phyloP scores from a whole-genome alignment of 305 asterid genomes.

The Fraxinus angustifolia region DNA sequence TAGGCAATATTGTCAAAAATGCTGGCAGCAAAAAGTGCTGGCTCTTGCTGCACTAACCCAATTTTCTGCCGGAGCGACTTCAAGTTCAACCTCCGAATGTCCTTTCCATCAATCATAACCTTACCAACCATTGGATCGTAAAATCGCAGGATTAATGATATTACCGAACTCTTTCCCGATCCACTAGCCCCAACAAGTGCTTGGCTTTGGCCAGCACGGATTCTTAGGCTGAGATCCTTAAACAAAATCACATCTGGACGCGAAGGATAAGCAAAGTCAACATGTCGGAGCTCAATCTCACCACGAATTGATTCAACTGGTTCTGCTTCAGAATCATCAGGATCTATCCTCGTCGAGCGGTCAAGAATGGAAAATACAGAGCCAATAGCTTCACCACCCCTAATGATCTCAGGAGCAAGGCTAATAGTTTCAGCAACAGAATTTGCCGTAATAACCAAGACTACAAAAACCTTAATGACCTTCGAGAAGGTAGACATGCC shows the following conservation, averaged over 20 bases:
- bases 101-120: slow-evolving; percentile 95
- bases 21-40: slow-evolving; percentile 86
- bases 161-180: slow-evolving; percentile 89
- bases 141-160: slow-evolving; percentile 75
- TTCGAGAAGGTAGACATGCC: slow-evolving; percentile 85
- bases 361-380: slow-evolving; percentile 86
- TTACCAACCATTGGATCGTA: slow-evolving; percentile 81
- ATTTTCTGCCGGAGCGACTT: slow-evolving; percentile 74
- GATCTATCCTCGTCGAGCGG: slow-evolving; percentile 70
- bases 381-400: slow-evolving; percentile 98
- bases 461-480: slow-evolving; percentile 91
- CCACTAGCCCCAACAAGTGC: slow-evolving; percentile 98
- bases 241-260: slow-evolving; percentile 81
- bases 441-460: slow-evolving; percentile 82
- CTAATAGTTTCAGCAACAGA: slow-evolving; percentile 95
- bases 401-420: slow-evolving; percentile 85
- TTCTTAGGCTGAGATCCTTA: slow-evolving; percentile 74
- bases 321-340: slow-evolving; percentile 84
- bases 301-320: slow-evolving; percentile 72
- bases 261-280: slow-evolving; percentile 89
- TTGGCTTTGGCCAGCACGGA: slow-evolving; percentile 96
- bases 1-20: slow-evolving; percentile 88
- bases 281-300: slow-evolving; percentile 88
- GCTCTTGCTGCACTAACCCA: slow-evolving; percentile 94
- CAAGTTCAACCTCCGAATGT: slow-evolving; percentile 69